Evolutionary conservation across 768 basidiomycete genomes (phyloP).

Genomic region (Boletus edulis): DNA sequence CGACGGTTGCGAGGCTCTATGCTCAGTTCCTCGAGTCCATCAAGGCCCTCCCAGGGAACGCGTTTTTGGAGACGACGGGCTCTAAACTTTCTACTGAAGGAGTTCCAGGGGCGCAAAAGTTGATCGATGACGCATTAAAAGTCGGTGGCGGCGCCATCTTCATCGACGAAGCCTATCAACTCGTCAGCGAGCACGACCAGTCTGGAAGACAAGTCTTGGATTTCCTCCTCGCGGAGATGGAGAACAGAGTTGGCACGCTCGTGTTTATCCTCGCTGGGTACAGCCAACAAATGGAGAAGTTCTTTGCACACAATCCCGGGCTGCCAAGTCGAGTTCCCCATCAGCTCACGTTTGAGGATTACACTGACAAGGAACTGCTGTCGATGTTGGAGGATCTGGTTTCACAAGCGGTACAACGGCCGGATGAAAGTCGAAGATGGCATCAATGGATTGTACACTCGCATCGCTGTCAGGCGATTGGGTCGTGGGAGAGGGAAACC

Average conservation of each 20-base stretch:
- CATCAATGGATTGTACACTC: conserved; percentile 49
- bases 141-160: conserved; percentile 68
- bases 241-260: conserved; percentile 60
- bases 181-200: conserved; percentile 47
- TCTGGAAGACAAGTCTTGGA: conserved; percentile 62
- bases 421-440: conserved; percentile 59
- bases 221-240: conserved; percentile 73
- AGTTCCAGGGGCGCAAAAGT: conserved; percentile 48
- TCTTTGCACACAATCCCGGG: conserved; percentile 77
- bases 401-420: conserved; percentile 43
- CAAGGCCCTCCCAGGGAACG: conserved; percentile 48
- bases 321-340: conserved; percentile 65
- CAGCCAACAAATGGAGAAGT: conserved; percentile 70
- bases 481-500: conserved; percentile 55
- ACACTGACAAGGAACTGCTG: conserved; percentile 54
- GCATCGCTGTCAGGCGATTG: conserved; percentile 58
- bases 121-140: conserved; percentile 48
- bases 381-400: conserved; percentile 52
- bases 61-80: conserved; percentile 64
- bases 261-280: conserved; percentile 77
- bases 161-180: conserved; percentile 74
- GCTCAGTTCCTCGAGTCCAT: conserved; percentile 61
- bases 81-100: conserved; percentile 59
- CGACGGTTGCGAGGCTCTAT: conserved; percentile 65
- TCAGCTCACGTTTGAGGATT: conserved; percentile 58